phyloP scores from a whole-genome alignment of 2,329 filamentous ascomycete genomes.

The Xylaria sp. region DNA sequence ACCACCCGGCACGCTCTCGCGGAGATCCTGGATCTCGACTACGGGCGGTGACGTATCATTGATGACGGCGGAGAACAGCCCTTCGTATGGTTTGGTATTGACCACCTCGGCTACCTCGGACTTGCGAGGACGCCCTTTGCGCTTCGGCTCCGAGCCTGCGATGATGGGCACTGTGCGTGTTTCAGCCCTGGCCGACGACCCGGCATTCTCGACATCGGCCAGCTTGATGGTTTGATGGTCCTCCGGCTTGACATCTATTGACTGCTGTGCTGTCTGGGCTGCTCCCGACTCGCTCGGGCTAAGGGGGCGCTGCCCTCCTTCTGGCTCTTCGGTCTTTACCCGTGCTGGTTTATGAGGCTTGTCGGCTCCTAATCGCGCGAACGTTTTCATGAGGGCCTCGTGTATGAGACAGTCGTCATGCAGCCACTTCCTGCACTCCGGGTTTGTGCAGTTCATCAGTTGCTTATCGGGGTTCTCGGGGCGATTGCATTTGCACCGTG shows the following conservation, averaged over 20 bases:
- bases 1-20: conserved; percentile 58
- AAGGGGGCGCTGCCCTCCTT: conserved; percentile 56
- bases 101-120: conserved; percentile 50
- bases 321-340: conserved; percentile 52
- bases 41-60: conserved; percentile 59
- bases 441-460: conserved; percentile 66
- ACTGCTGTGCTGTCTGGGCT: conserved; percentile 60
- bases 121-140: conserved; percentile 53
- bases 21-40: conserved; percentile 63
- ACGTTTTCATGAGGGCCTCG: conserved; percentile 62
- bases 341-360: conserved; percentile 58
- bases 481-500: conserved; percentile 66
- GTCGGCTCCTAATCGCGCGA: conserved; percentile 60
- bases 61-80: conserved; percentile 62
- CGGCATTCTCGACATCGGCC: conserved; percentile 46
- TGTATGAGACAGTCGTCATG: conserved; percentile 71
- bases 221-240: conserved; percentile 50
- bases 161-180: conserved; percentile 52
- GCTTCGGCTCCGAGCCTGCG: conserved; percentile 40
- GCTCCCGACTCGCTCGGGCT: conserved; percentile 63
- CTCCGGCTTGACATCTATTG: conserved; percentile 63
- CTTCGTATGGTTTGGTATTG: conserved; percentile 59
- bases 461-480: conserved; percentile 71
- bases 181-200: conserved; percentile 44
- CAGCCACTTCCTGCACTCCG: conserved; percentile 68